Conservation (phyloP, 1,139 yeast genomes). For the Yamadazyma triangularis region DNA sequence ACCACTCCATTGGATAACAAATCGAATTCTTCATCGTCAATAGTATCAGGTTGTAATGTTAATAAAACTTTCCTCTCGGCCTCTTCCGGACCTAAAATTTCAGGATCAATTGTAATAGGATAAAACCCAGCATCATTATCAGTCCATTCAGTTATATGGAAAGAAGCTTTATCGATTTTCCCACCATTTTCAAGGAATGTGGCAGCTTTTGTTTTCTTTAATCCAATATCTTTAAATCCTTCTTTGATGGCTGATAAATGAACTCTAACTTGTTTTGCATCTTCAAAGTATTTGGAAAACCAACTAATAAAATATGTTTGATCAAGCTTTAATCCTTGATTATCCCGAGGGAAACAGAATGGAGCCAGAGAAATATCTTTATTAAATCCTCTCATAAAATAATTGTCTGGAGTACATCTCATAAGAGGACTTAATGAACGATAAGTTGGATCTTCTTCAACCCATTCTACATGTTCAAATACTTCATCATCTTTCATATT, state of each 20-base stretch:
- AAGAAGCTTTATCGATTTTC: conserved; percentile 40
- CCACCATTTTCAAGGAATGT: conserved; percentile 38
- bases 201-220: conserved; percentile 38
- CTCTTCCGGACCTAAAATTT: conserved; percentile 50
- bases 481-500: conserved; percentile 59
- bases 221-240: conserved; percentile 49
- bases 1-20: conserved; percentile 48
- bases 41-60: conserved; percentile 67
- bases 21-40: conserved; percentile 63
- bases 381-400: conserved; percentile 59
- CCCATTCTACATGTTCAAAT: conserved; percentile 48
- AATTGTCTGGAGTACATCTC: conserved; percentile 79
- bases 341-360: conserved; percentile 75
- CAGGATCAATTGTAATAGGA: conserved; percentile 54
- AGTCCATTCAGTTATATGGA: conserved; percentile 70
- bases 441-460: conserved; percentile 67
- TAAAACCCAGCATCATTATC: conserved; percentile 59
- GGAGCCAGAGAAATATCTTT: conserved; percentile 61
- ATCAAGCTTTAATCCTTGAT: conserved; percentile 50
- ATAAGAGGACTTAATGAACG: conserved; percentile 69
- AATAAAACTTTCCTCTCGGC: conserved; percentile 47
- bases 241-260: conserved; percentile 67
- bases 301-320: conserved; percentile 73
- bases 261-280: conserved; percentile 55
- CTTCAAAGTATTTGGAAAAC: conserved; percentile 62